Conservation (phyloP, 2,329 filamentous ascomycete genomes). For the Ramichloridium luteum region DNA sequence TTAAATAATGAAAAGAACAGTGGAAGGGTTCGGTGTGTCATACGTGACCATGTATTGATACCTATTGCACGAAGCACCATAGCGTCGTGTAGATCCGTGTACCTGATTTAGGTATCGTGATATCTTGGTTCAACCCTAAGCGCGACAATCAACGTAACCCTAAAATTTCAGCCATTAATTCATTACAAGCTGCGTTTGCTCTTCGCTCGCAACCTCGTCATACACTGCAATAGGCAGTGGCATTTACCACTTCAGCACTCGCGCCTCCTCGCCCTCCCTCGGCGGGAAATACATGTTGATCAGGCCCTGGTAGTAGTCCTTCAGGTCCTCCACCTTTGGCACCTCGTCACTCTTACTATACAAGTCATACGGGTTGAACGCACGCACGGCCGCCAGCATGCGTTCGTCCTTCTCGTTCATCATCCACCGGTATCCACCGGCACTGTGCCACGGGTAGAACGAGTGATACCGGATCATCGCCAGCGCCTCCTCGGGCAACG, state of each 20-base stretch:
- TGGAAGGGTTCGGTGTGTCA: too few relatives aligned
- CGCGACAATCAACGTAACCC: too few relatives aligned
- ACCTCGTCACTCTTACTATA: constrained; percentile 84
- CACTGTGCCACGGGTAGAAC: constrained; percentile 84
- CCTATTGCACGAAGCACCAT: too few relatives aligned
- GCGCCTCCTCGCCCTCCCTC: constrained; percentile 26
- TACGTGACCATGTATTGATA: too few relatives aligned
- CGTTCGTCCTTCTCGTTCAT: constrained; percentile 72
- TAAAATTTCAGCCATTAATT: too few relatives aligned
- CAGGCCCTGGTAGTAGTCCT: constrained; percentile 63
- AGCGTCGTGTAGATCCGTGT: too few relatives aligned
- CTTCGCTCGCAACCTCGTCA: too few relatives aligned
- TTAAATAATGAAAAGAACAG: too few relatives aligned
- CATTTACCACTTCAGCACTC: constrained; percentile 55
- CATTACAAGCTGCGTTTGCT: too few relatives aligned
- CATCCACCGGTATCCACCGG: constrained; percentile 66
- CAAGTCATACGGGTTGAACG: constrained; percentile 83
- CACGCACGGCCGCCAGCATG: constrained; percentile 69
- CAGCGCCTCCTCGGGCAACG: constrained; percentile 65
- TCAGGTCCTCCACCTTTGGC: constrained; percentile 63
- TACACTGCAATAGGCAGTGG: too few relatives aligned
- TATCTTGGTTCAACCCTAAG: too few relatives aligned
- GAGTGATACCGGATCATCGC: constrained; percentile 91
- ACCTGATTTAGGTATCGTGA: too few relatives aligned
- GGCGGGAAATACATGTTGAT: constrained; percentile 52